These are phyloP conservation scores for Angomonas deanei DNA, from an alignment of 208 protist genomes.

Conservation along the genomic window DNA sequence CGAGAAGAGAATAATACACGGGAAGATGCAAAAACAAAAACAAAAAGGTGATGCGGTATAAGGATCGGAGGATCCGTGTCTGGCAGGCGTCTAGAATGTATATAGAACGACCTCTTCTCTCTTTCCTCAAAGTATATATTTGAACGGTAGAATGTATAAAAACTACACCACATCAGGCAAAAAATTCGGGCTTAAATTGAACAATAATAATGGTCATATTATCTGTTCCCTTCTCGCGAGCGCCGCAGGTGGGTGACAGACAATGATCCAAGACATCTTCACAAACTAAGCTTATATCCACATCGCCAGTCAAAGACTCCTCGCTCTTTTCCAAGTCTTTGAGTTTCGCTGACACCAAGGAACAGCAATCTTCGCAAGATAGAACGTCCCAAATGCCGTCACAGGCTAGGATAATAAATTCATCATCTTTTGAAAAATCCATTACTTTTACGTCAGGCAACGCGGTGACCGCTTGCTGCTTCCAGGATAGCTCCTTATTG, in stretches of 20 bases:
- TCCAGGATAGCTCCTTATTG: constrained; percentile 42
- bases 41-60: neutral
- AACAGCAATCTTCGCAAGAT: constrained; percentile 69
- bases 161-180: neutral
- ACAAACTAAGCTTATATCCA: constrained; percentile 72
- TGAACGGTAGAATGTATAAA: neutral
- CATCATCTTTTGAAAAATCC: constrained; percentile 33
- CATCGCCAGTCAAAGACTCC: neutral
- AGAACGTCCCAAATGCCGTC: constrained; percentile 94
- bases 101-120: neutral
- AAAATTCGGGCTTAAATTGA: constrained; percentile 66
- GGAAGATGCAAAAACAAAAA: neutral
- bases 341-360: constrained; percentile 35
- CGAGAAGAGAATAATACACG: neutral
- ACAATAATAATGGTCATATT: constrained; percentile 89
- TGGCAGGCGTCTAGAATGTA: too few species aligned
- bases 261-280: constrained; percentile 73
- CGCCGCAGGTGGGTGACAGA: constrained; percentile 50
- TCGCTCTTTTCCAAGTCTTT: constrained; percentile 16
- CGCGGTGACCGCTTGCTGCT: constrained; percentile 75
- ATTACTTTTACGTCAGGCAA: constrained; percentile 60
- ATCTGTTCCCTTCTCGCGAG: constrained; percentile 51
- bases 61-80: too few species aligned
- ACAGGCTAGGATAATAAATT: constrained; percentile 90
- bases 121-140: neutral